Evolutionary conservation across 106 monocot genomes (phyloP), one percentile per base, ranked within the genome.

Genomic region (Alisma plantagoaquatica): DNA sequence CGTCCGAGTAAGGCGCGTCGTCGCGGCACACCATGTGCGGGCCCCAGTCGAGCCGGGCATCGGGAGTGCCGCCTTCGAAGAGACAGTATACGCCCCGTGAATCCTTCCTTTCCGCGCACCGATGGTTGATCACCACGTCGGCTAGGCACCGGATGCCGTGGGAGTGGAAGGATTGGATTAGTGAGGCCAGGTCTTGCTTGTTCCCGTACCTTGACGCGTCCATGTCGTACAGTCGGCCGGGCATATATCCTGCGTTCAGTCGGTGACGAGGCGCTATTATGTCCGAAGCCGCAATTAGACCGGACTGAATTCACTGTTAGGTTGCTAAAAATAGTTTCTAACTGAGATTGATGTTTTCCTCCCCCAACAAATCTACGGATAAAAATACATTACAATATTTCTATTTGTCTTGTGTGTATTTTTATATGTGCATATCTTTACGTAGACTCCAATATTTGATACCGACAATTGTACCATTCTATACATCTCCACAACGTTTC

Each of bases 221-320:
- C 1, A 86, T 47, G 46, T 86, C 76, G 21, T 80, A 80, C 5
- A 86, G 48, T 26, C 73, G 52, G 12, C 79, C 80, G 1, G 80
- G 86, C 80, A 86, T 55, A 63, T 80, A 86, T 32, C 78, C 83
- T 83, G 73, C n/a, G n/a, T n/a, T n/a, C n/a, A n/a, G n/a, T n/a
- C n/a, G n/a, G n/a, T n/a, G n/a, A n/a, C n/a, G n/a, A n/a, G n/a
- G n/a, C n/a, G n/a, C n/a, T n/a, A n/a, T n/a, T n/a, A n/a, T n/a
- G n/a, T n/a, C n/a, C n/a, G n/a, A n/a, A n/a, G n/a, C n/a, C n/a
- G n/a, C n/a, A n/a, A n/a, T n/a, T n/a, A n/a, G n/a, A n/a, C n/a
- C n/a, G n/a, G n/a, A n/a, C n/a, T n/a, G n/a, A n/a, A n/a, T n/a
- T n/a, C n/a, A n/a, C n/a, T n/a, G n/a, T n/a, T n/a, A n/a, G n/a